These are phyloP conservation scores for Umbilicaria muhlenbergii DNA, from an alignment of 495 filamentous ascomycete genomes.

Conservation along the genomic window DNA sequence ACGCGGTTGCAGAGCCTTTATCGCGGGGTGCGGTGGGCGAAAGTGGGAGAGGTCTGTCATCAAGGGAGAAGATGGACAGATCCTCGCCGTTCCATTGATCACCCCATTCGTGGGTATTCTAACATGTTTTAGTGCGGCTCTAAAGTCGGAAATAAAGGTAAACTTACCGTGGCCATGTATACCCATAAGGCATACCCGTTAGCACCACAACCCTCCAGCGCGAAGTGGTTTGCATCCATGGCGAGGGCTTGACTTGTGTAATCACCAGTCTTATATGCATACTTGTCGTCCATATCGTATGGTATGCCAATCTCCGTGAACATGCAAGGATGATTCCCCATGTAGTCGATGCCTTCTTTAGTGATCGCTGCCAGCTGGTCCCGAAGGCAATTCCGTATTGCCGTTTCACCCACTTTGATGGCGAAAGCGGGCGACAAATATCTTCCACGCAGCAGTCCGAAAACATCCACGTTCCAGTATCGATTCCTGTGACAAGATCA, in stretches of 20 bases:
- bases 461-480: conserved; percentile 89
- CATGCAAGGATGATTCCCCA: conserved; percentile 80
- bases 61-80: conserved; percentile 71
- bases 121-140: conserved; percentile 3
- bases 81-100: conserved; percentile 98
- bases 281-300: conserved; percentile 95
- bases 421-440: conserved; percentile 81
- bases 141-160: neutral
- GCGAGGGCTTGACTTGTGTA: conserved; percentile 86
- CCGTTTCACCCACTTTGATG: conserved; percentile 83
- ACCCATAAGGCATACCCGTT: conserved; percentile 86
- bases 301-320: conserved; percentile 95
- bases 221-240: conserved; percentile 95
- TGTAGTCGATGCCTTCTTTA: conserved; percentile 76
- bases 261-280: conserved; percentile 92
- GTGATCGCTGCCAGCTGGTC: conserved; percentile 81
- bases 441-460: conserved; percentile 77
- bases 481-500: conserved; percentile 44
- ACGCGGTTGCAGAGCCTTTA: conserved; percentile 14
- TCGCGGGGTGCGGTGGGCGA: conserved; percentile 18
- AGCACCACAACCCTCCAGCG: conserved; percentile 60
- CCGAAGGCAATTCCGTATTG: conserved; percentile 85
- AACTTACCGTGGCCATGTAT: conserved; percentile 54
- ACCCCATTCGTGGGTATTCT: conserved; percentile 81
- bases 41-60: conserved; percentile 58